Conservation (phyloP, 169 alveolate genomes). For the Blepharisma undulans region DNA sequence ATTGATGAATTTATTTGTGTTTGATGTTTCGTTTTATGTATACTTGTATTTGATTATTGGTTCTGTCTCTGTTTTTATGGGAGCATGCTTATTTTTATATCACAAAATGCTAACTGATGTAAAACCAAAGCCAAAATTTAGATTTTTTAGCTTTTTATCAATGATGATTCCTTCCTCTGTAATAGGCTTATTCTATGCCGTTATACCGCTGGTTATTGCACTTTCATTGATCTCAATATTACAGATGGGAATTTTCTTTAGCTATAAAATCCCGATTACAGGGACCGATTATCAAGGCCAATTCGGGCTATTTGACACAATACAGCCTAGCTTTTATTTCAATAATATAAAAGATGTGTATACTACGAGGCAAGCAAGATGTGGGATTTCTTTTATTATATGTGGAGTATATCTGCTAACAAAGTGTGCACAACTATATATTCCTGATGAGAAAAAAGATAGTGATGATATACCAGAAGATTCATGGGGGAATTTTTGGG, state of each 20-base stretch:
- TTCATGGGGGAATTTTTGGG: slow-evolving; percentile 76
- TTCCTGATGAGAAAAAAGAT: slow-evolving; percentile 53
- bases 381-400: slow-evolving; percentile 56
- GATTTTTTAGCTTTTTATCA: slow-evolving; percentile 58
- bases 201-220: slow-evolving; percentile 52
- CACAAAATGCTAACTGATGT: slow-evolving; percentile 59
- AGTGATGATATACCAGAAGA: slow-evolving; percentile 45
- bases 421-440: slow-evolving; percentile 40
- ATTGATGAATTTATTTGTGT: slow-evolving; percentile 63
- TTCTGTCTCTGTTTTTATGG: slow-evolving; percentile 44
- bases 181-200: slow-evolving; percentile 52
- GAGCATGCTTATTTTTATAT: slow-evolving; percentile 47
- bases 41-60: slow-evolving; percentile 70
- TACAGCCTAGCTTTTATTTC: background rate
- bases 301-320: background rate
- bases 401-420: slow-evolving; percentile 56
- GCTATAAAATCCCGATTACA: slow-evolving; percentile 24
- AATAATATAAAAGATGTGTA: background rate
- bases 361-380: slow-evolving; percentile 62
- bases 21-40: slow-evolving; percentile 51
- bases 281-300: background rate
- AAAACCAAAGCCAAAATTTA: slow-evolving; percentile 62
- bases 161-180: slow-evolving; percentile 64
- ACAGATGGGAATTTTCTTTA: slow-evolving; percentile 58
- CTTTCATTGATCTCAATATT: slow-evolving; percentile 45